Percentiles rank a stretch among this genome's conserved stretches.
phyloP scores from a whole-genome alignment of 2,329 filamentous ascomycete species.

The Aspergillus uvarum region DNA sequence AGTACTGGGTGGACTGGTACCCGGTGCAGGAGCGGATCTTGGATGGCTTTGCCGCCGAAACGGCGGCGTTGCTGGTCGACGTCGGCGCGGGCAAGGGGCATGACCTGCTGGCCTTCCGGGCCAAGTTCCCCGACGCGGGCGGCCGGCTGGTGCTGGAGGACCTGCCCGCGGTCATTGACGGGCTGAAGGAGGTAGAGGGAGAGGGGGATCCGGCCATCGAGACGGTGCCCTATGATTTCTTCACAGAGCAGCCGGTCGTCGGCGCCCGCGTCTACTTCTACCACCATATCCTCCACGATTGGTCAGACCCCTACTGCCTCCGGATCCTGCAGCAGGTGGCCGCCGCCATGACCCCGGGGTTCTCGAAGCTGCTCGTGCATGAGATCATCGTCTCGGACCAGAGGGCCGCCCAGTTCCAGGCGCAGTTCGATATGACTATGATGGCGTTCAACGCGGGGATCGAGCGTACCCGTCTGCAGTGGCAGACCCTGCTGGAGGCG shows the following conservation, averaged over 20 bases:
- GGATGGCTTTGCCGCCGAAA: neutral
- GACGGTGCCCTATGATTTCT: neutral
- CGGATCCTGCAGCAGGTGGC: neutral
- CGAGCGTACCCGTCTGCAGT: conserved; percentile 8
- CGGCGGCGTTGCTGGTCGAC: conserved; percentile 7
- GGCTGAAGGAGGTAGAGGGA: neutral
- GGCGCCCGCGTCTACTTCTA: conserved; percentile 1
- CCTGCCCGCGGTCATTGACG: neutral
- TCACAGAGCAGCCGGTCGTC: neutral
- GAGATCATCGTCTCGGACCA: conserved; percentile 4
- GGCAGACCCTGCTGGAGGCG: conserved; percentile 1
- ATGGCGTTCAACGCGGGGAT: conserved; percentile 10
- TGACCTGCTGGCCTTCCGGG: conserved; percentile 1
- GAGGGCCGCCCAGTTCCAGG: conserved; percentile 6
- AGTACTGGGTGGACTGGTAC: conserved; percentile 11
- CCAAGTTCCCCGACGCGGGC: neutral
- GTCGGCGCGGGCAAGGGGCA: conserved; percentile 10
- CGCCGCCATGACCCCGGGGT: conserved; percentile 7
- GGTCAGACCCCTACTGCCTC: neutral
- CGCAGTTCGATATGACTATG: conserved; percentile 3
- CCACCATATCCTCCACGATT: conserved; percentile 2
- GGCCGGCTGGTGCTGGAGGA: neutral
- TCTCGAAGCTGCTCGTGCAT: conserved; percentile 8
- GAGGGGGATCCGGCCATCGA: neutral
- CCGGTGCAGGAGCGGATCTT: conserved; percentile 8